phyloP scores from a whole-genome alignment of 257 asterid species.

The Cynanchum wilfordii region DNA sequence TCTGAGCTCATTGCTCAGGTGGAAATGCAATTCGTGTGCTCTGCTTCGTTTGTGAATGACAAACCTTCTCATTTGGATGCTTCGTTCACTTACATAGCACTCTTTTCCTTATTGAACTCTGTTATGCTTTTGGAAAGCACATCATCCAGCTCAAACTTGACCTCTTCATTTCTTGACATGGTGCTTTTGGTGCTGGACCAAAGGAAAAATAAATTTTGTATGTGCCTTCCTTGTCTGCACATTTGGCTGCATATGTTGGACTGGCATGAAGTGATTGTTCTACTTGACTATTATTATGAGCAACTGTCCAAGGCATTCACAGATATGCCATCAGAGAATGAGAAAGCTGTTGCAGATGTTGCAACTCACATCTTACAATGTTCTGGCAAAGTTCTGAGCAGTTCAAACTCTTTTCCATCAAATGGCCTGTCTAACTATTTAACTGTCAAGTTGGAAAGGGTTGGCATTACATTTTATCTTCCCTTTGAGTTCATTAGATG shows the following conservation, averaged over 20 bases:
- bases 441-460: slow-evolving; percentile 43
- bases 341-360: slow-evolving; percentile 25
- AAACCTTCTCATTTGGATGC: slow-evolving; percentile 36
- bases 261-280: slow-evolving; percentile 58
- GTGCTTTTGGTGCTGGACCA: slow-evolving; percentile 36
- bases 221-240: slow-evolving; percentile 55
- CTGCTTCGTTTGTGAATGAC: slow-evolving; percentile 48
- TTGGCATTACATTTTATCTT: slow-evolving; percentile 52
- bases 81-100: slow-evolving; percentile 52
- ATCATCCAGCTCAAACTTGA: slow-evolving; percentile 31
- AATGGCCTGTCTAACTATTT: slow-evolving; percentile 28
- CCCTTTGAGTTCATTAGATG: slow-evolving; percentile 48
- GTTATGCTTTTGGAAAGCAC: slow-evolving; percentile 66
- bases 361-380: slow-evolving; percentile 23
- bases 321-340: slow-evolving; percentile 28
- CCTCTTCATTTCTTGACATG: slow-evolving; percentile 52
- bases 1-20: slow-evolving; percentile 68
- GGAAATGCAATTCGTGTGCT: slow-evolving; percentile 53
- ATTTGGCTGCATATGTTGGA: slow-evolving; percentile 74
- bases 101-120: slow-evolving; percentile 67
- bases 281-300: slow-evolving; percentile 32
- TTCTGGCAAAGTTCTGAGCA: slow-evolving; percentile 13
- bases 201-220: slow-evolving; percentile 40
- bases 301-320: slow-evolving; percentile 27
- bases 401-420: slow-evolving; percentile 25